A percentile compares a stretch with the other conserved stretches of the same genome.
Evolutionary conservation across 1,284 basidiomycete genomes (phyloP).

Genomic region (Moesziomyces parantarcticus): DNA sequence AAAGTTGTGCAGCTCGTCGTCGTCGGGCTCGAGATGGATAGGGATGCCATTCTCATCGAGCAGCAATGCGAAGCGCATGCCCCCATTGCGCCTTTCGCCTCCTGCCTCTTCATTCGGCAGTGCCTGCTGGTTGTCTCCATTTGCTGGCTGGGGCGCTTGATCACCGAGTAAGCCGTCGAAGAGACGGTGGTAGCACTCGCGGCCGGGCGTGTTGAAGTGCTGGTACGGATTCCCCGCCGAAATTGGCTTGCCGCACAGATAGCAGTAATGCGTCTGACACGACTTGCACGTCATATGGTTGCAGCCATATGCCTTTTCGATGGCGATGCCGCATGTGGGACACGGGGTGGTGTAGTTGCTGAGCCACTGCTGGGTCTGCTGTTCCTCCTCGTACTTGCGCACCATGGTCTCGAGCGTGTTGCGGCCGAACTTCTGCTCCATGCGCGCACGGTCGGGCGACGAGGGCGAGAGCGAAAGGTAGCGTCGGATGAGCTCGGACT

Average conservation of each 20-base stretch:
- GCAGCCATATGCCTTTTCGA: conserved; percentile 51
- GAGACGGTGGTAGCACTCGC: conserved; percentile 38
- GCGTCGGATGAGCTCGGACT: conserved; percentile 34
- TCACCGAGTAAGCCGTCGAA: conserved; percentile 40
- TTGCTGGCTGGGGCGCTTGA: conserved; percentile 6
- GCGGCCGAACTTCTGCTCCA: conserved; percentile 39
- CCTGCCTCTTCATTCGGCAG: neutral
- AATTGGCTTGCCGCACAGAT: conserved; percentile 47
- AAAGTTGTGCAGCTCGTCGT: conserved; percentile 13
- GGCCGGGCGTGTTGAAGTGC: conserved; percentile 43
- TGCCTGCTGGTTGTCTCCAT: conserved; percentile 4
- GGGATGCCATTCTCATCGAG: conserved; percentile 37
- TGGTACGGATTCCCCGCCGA: conserved; percentile 40
- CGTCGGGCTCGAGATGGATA: conserved; percentile 23
- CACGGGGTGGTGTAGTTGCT: conserved; percentile 41
- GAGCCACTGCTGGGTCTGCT: conserved; percentile 41
- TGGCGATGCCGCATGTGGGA: conserved; percentile 42
- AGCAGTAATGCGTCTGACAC: conserved; percentile 52
- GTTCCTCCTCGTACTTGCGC: conserved; percentile 41
- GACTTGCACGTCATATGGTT: conserved; percentile 56
- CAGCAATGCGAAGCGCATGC: conserved; percentile 20
- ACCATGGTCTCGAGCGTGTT: conserved; percentile 42
- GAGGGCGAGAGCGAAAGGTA: conserved; percentile 24
- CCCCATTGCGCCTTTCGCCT: conserved; percentile 4
- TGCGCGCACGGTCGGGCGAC: conserved; percentile 17